phyloP scores from a whole-genome alignment of 352 stramenopile species.

The Blastocystis sp. region DNA sequence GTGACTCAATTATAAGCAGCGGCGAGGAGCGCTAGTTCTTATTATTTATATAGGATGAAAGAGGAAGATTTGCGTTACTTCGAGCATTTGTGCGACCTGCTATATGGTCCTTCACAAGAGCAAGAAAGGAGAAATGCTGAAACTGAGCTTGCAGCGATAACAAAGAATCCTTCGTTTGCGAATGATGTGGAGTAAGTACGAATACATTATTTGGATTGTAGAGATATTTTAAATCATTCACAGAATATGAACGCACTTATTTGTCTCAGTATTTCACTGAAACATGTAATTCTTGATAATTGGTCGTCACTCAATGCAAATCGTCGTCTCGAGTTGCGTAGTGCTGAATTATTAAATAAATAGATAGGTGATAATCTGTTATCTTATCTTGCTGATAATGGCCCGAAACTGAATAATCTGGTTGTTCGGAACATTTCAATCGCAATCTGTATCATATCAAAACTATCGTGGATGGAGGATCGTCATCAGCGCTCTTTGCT shows the following conservation, averaged over 20 bases:
- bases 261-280: conserved; percentile 33
- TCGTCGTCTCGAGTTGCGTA: conserved; percentile 40
- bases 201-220: background rate
- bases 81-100: conserved; percentile 16
- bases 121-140: background rate
- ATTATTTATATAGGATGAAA: background rate
- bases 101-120: conserved; percentile 11
- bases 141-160: background rate
- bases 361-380: conserved; percentile 1
- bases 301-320: conserved; percentile 7
- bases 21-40: too few species aligned
- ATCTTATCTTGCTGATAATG: background rate
- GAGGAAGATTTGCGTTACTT: conserved; percentile 50
- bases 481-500: conserved; percentile 29
- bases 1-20: too few species aligned
- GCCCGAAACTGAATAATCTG: background rate
- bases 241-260: conserved; percentile 18
- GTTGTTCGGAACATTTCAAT: conserved; percentile 5
- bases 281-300: conserved; percentile 38
- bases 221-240: conserved; percentile 26
- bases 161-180: conserved; percentile 40
- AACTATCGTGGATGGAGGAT: conserved; percentile 33
- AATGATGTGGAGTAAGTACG: conserved; percentile 7
- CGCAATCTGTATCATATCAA: conserved; percentile 35
- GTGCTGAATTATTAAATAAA: background rate